These are phyloP conservation scores for Cryphonectria japonica DNA, from an alignment of 2,329 filamentous ascomycete species.

Conservation along the genomic window DNA sequence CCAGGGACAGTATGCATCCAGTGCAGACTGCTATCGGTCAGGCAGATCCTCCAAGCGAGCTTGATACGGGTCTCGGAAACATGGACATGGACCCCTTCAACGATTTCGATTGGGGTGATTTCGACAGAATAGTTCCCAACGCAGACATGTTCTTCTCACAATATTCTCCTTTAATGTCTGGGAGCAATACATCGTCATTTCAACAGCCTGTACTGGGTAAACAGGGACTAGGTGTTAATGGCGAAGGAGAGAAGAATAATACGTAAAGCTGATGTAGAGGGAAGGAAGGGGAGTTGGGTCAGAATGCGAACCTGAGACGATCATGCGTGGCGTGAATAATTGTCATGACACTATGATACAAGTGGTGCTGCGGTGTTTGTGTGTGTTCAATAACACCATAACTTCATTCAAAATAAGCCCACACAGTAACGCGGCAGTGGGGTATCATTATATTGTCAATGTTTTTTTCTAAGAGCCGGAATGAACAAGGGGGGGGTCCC, in stretches of 20 bases:
- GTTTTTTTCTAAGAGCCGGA: neutral
- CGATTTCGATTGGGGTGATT: constrained; percentile 14
- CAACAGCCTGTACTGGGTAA: neutral
- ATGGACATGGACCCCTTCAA: constrained; percentile 17
- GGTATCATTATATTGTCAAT: neutral
- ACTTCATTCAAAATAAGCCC: neutral
- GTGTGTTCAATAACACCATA: neutral
- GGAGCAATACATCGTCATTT: neutral
- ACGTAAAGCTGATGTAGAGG: neutral
- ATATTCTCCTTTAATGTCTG: neutral
- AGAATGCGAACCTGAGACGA: neutral
- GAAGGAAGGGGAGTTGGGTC: too few species aligned
- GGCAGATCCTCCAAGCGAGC: neutral
- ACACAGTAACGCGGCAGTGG: neutral
- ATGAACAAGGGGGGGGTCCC: neutral
- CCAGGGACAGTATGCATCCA: neutral
- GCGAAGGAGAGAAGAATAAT: neutral
- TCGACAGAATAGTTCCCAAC: constrained; percentile 1
- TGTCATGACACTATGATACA: neutral
- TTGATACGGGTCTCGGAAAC: constrained; percentile 6
- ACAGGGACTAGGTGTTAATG: neutral
- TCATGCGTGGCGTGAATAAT: too few species aligned
- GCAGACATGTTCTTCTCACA: neutral
- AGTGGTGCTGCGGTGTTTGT: neutral
- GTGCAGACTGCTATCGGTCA: neutral